Evolutionary conservation across 1,139 yeast species (phyloP).

Genomic region (Taphrina confusa): DNA sequence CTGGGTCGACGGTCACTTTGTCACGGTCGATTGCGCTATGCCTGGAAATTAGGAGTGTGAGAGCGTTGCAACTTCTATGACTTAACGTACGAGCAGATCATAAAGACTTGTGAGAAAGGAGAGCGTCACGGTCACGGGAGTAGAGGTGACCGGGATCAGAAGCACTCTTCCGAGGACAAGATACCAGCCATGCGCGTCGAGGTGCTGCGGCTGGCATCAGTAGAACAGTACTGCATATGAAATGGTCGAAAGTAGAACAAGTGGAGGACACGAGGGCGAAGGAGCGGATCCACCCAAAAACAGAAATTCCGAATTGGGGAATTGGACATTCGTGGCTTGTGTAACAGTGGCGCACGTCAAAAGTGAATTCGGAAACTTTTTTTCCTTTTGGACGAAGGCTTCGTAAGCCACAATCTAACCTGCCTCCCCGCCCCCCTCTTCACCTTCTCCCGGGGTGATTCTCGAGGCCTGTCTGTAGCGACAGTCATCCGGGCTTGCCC

Average conservation of each 20-base stretch:
- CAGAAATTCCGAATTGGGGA: neutral
- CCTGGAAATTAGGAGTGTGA: no score
- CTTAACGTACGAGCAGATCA: neutral
- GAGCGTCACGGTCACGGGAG: no score
- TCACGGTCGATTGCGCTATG: no score
- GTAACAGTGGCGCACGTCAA: conserved; percentile 7
- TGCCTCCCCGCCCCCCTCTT: neutral
- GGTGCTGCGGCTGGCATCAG: neutral
- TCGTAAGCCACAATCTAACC: neutral
- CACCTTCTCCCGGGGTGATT: neutral
- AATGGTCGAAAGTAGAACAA: neutral
- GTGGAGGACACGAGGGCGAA: neutral
- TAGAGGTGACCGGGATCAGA: neutral
- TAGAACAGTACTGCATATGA: neutral
- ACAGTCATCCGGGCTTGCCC: no score
- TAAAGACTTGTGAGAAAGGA: no score
- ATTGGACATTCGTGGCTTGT: neutral
- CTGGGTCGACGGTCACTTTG: no score
- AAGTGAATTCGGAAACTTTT: conserved; percentile 3
- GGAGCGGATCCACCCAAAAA: no score
- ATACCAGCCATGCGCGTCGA: conserved; percentile 1
- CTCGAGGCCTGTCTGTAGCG: no score
- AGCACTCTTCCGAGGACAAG: neutral
- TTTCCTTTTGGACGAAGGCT: neutral
- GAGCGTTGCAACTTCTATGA: no score